Base-by-base conservation (phyloP, 192 early-diverging fungal species). In the Ambispora gerdemannii region DNA sequence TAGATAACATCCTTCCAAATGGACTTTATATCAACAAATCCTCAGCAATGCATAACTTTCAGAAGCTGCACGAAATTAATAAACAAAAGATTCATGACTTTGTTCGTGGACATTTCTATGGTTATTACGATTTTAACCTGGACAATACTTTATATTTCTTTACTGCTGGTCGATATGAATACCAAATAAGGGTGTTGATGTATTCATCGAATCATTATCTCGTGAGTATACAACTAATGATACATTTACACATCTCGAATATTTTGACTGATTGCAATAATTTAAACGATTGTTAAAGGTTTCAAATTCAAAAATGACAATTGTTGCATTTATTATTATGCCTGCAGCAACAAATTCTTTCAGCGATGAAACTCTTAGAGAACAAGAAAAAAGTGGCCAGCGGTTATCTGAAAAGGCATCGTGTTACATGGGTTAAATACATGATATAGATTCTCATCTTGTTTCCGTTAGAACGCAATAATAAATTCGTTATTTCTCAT, bases 141-240 rank as follows among this genome's bases (percentile, higher is more conserved):
- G 94, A 96, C 63, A 94, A 95, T 71, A 98, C 96, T 2, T 80
- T 98, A 24, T 98, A 98, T 78, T 94, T 97, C 70, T 98, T 98
- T 80, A 98, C 92, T 0, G 93, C 96, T 36, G 96, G 96, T 13
- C 88, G 95, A 50, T 97, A 95, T 74, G 95, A 98, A 78, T 98
- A 89, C 82, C 88, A 68, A 98, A 98, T 82, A 98, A 98, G 81
- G 96, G 96, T 43, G 86, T 96, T 24, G 96, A 98, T 81, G 96
- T 96, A 93, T 98, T 86, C 75, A 88, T 98, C 20, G 96, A 98
- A 77, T 82, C 91, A 4, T 81, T 98, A 70, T 89, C 88, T 4
- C 88, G 96, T 93, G 83, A 79, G 84, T 85, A 19, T 52, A 6
- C n/a, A n/a, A n/a, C n/a, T n/a, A n/a, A n/a, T n/a, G n/a, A n/a